Evolutionary conservation across 2,329 filamentous ascomycete species (phyloP), one percentile per base, ranked within the genome.

Genomic region (Ascochyta lentis): DNA sequence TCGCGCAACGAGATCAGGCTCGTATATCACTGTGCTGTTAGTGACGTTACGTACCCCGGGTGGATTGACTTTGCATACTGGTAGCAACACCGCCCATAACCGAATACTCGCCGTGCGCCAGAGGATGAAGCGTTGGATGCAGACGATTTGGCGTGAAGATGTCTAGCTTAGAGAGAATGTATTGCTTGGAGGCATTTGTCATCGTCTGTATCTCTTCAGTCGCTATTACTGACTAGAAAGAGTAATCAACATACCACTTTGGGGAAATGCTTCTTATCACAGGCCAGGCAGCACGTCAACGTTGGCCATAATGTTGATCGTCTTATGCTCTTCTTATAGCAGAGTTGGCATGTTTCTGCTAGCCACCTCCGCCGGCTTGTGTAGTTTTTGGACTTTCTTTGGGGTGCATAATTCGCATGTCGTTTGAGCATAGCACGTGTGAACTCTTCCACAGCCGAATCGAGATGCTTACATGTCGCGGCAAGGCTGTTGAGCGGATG

Each of bases 71-170:
- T 13, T 16, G 27, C 54, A 5, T 45, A 57, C 54, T 68, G 19
- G 56, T 65, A 0, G 65, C 61, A 1, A 45, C 13, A 22, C 51
- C 55, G 15, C 68, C 67, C 63, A 65, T 65, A 9, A 60, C 50
- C 5, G 56, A 37, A 39, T 67, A 66, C 4, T 49, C 38, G 3
- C 67, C 68, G 7, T 59, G 49, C 15, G 53, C 49, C 1, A 74
- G 56, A 5, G 61, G 63, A 2, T 67, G 64, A 0, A 73, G 61
- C 4, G 45, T 10, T 1, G 70, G 66, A 40, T 74, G 65, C 8
- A 72, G 49, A 1, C 34, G 31, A 38, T 68, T 71, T 3, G 71
- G 71, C 0, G 72, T 73, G 54, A 73, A 73, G 12, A 74, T 57
- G 43, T 73, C 70, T 29, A 73, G 65, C 41, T 73, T 72, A 0